Base-by-base conservation (phyloP, 345 rosid genomes). In the Viola odorata region DNA sequence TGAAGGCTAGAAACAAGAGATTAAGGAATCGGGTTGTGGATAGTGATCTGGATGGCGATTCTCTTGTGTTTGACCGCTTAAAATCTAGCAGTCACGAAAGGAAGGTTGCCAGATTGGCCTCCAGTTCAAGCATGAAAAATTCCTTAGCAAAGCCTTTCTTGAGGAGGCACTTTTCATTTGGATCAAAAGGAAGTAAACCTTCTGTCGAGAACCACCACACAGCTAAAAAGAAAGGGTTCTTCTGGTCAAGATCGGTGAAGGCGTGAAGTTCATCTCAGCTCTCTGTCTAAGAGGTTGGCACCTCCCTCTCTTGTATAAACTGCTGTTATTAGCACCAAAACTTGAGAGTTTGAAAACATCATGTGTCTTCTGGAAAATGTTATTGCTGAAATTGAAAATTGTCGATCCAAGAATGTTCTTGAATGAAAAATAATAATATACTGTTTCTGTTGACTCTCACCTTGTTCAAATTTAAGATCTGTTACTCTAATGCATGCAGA, bases 201-300 rank as follows among this genome's bases (percentile, higher is more conserved):
- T 39, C 74, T n/a, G 53, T 77, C 58, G 96, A 84, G 66, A 83
- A 69, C 66, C 76, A 79, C 55, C 54, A 82, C n/a, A 48, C 32
- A 23, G 1, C 72, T 6, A 69, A 77, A 75, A 94, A 74, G 85
- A 88, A 80, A 62, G 91, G 95, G 40, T 75, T 90, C 75, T 91
- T 94, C 73, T 94, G 99, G 97, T 71, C 91, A 57, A 88, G 84
- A 67, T 85, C 95, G 65, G 68, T 87, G 80, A 88, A 81, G 83
- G 87, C 73, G 13, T 94, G 82, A 91, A 63, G 68, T 64, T 59
- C 65, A 16, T 56, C 47, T 74, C 64, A 42, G 64, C 57, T 15
- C 8, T 54, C 32, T 23, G 32, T 23, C 32, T 53, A 42, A 68
- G 75, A 67, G 83, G 84, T 79, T 56, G 68, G 78, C 37, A 55